A percentile compares a stretch with the other conserved stretches of the same genome.
phyloP scores from a whole-genome alignment of 768 basidiomycete species.

The Tricholoma sp. region DNA sequence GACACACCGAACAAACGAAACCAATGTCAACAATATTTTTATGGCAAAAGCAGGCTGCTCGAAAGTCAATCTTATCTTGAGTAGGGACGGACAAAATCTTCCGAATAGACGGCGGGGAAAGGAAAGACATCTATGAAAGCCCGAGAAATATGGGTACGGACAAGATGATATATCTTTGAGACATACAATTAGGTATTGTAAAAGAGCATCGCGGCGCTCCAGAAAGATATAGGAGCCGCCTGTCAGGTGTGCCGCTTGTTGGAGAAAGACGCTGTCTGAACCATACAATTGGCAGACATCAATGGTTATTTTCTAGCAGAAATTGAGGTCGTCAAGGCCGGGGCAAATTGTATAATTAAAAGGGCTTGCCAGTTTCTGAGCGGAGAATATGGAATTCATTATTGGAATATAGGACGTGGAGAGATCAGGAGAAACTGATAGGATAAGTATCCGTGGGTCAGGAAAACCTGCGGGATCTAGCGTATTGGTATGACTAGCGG shows the following conservation, averaged over 20 bases:
- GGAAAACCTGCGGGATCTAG: constrained; percentile 27
- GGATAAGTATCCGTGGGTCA: constrained; percentile 47
- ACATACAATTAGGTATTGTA: constrained; percentile 83
- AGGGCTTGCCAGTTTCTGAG: constrained; percentile 82
- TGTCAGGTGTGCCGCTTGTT: constrained; percentile 95
- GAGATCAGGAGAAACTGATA: constrained; percentile 90
- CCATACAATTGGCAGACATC: constrained; percentile 93
- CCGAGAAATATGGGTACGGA: constrained; percentile 1
- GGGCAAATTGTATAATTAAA: background rate
- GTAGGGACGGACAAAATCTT: constrained; percentile 79
- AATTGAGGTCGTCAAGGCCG: background rate
- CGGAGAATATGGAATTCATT: constrained; percentile 99
- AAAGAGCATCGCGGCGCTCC: constrained; percentile 72
- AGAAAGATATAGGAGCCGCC: constrained; percentile 90
- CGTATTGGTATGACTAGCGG: constrained; percentile 23
- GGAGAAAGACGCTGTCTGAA: constrained; percentile 89
- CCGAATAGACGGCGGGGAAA: constrained; percentile 56
- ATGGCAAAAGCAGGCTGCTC: constrained; percentile 98
- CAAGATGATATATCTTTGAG: constrained; percentile 3
- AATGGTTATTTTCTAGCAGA: constrained; percentile 84
- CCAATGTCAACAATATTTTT: constrained; percentile 95
- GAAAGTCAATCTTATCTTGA: constrained; percentile 93
- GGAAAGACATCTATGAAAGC: constrained; percentile 74
- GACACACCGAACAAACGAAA: constrained; percentile 97
- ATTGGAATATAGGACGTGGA: constrained; percentile 93